Conservation (phyloP, 2,329 filamentous ascomycete genomes). For the Bipolaris oryzae region DNA sequence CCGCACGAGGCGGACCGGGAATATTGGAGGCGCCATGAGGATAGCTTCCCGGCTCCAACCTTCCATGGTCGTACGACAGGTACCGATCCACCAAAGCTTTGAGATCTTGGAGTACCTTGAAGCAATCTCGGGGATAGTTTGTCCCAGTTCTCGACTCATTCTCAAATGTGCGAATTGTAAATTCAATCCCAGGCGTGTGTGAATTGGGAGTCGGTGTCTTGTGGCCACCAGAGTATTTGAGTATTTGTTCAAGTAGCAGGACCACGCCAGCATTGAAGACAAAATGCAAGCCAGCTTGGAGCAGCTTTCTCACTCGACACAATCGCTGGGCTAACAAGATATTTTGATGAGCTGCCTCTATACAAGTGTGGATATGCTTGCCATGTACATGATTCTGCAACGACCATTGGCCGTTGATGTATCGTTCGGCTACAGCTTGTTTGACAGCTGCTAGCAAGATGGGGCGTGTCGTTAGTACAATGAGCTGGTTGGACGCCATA, state of each 20-base stretch:
- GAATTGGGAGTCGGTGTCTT: not conserved
- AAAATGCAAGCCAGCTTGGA: conserved; percentile 35
- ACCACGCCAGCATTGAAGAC: conserved; percentile 38
- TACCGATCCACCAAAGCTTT: conserved; percentile 29
- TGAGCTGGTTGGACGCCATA: conserved; percentile 34
- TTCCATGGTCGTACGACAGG: conserved; percentile 11
- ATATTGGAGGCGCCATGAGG: not conserved
- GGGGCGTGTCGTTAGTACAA: conserved; percentile 34
- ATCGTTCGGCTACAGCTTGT: conserved; percentile 28
- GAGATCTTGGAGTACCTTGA: conserved; percentile 31
- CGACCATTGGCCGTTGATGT: conserved; percentile 18
- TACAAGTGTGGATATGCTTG: conserved; percentile 23
- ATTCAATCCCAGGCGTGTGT: conserved; percentile 21
- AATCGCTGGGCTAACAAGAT: conserved; percentile 25
- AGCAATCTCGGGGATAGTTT: conserved; percentile 34
- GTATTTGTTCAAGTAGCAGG: conserved; percentile 31
- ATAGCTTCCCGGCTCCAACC: conserved; percentile 2
- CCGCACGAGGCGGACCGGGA: not conserved
- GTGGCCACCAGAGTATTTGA: conserved; percentile 1
- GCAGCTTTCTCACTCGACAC: conserved; percentile 18
- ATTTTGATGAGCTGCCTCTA: conserved; percentile 29
- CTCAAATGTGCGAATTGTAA: conserved; percentile 32
- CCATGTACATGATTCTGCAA: conserved; percentile 19
- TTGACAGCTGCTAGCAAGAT: conserved; percentile 33
- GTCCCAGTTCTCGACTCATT: conserved; percentile 32